These are phyloP conservation scores for Yamadazyma laniorum DNA, from an alignment of 805 yeast genomes.

Conservation along the genomic window DNA sequence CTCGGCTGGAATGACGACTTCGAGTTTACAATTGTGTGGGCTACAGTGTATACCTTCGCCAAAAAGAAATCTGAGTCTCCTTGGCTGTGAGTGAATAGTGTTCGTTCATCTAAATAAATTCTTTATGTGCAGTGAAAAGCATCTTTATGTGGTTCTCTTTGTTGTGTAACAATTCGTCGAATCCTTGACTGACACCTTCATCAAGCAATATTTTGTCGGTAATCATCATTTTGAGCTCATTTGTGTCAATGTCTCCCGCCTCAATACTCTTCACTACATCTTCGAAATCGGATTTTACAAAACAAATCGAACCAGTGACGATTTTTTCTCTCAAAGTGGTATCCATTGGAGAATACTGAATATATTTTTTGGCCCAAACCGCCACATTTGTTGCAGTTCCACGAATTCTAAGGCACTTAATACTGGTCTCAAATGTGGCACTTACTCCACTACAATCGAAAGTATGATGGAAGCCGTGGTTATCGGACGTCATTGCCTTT, in stretches of 20 bases:
- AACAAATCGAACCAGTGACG: constrained; percentile 62
- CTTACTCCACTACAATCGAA: constrained; percentile 58
- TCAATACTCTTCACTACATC: constrained; percentile 53
- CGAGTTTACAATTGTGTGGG: constrained; percentile 49
- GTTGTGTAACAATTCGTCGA: constrained; percentile 47
- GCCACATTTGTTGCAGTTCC: constrained; percentile 66
- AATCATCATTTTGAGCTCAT: constrained; percentile 46
- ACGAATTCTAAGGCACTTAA: constrained; percentile 48
- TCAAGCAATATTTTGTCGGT: constrained; percentile 52
- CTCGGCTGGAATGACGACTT: constrained; percentile 46
- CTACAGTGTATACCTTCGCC: constrained; percentile 54
- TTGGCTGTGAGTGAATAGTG: not conserved
- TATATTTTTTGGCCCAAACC: constrained; percentile 56
- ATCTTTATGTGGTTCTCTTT: constrained; percentile 58
- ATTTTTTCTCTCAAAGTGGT: constrained; percentile 54
- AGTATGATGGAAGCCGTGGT: constrained; percentile 47
- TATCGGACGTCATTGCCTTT: constrained; percentile 36
- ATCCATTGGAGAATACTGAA: constrained; percentile 53
- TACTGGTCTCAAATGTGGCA: constrained; percentile 50
- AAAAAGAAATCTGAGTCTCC: constrained; percentile 14
- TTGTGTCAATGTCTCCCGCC: constrained; percentile 43
- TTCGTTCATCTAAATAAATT: not conserved
- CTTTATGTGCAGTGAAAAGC: constrained; percentile 43
- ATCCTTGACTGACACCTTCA: constrained; percentile 54
- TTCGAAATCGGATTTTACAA: constrained; percentile 54